These are phyloP conservation scores for Mycosphaerelloides madeirae DNA, from an alignment of 2,329 filamentous ascomycete genomes.

Conservation along the genomic window DNA sequence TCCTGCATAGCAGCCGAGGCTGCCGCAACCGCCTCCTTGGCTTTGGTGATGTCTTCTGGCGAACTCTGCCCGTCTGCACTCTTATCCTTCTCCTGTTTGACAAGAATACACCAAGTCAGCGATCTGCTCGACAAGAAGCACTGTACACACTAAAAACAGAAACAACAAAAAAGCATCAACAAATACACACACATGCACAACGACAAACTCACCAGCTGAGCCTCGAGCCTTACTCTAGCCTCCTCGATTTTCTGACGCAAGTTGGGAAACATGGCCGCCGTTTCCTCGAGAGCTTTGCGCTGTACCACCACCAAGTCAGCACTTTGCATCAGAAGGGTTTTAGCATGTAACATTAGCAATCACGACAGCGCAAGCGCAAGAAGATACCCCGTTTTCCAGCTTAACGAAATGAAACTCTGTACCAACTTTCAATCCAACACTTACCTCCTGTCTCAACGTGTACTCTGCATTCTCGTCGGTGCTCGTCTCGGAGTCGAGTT, in stretches of 20 bases:
- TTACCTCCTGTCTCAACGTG: conserved; percentile 79
- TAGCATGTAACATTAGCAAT: not conserved
- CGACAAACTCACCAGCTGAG: conserved; percentile 63
- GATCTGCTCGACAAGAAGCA: conserved; percentile 2
- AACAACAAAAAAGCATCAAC: not conserved
- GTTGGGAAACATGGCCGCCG: conserved; percentile 72
- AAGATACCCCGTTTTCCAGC: no score
- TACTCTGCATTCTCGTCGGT: conserved; percentile 70
- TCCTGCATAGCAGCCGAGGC: conserved; percentile 40
- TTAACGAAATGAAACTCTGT: no score
- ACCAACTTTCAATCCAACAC: conserved; percentile 24
- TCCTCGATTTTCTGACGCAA: conserved; percentile 67
- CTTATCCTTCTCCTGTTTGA: conserved; percentile 38
- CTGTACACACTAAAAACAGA: conserved; percentile 8
- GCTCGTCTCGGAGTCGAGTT: conserved; percentile 55
- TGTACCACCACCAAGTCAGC: conserved; percentile 35
- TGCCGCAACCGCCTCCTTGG: conserved; percentile 38
- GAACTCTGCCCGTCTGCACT: conserved; percentile 35
- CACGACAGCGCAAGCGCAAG: not conserved
- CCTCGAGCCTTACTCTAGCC: conserved; percentile 68
- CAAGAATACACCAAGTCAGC: conserved; percentile 4
- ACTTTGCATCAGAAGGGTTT: no score
- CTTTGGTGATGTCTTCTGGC: conserved; percentile 43
- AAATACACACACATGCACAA: no score
- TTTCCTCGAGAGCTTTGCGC: conserved; percentile 80